Evolutionary conservation across 2,329 filamentous ascomycete genomes (phyloP).

Genomic region (Talaromyces sp.): DNA sequence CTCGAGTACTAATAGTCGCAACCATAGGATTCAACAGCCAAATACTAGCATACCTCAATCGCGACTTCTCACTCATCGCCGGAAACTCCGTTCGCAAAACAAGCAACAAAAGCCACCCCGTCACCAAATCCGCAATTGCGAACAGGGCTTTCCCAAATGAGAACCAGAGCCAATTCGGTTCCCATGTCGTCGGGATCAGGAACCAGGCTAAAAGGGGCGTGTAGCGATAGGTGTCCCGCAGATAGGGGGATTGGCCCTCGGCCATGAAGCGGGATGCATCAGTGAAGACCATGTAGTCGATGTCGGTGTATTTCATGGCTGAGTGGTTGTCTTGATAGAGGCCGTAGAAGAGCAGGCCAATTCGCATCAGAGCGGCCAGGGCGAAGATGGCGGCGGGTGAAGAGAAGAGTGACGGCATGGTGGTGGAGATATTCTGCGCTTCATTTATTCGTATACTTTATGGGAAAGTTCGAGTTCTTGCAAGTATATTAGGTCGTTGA

Average conservation of each 20-base stretch:
- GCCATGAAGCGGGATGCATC: constrained; percentile 80
- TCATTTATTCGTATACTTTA: not conserved
- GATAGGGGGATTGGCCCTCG: constrained; percentile 72
- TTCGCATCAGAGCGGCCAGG: constrained; percentile 61
- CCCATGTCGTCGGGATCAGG: constrained; percentile 72
- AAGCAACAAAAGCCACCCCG: constrained; percentile 72
- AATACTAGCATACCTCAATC: constrained; percentile 75
- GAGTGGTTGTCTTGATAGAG: constrained; percentile 90
- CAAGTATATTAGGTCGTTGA: not conserved
- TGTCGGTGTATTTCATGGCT: constrained; percentile 95
- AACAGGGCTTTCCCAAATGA: constrained; percentile 87
- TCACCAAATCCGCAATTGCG: constrained; percentile 75
- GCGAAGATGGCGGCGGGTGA: constrained; percentile 37
- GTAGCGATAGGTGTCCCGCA: constrained; percentile 92
- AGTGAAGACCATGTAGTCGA: constrained; percentile 98
- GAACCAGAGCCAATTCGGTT: constrained; percentile 59
- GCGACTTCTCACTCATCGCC: constrained; percentile 52
- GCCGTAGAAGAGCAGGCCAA: constrained; percentile 77
- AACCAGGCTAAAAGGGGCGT: constrained; percentile 92
- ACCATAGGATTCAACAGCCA: constrained; percentile 99
- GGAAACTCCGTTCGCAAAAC: constrained; percentile 49
- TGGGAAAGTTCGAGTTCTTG: no score
- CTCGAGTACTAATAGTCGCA: constrained; percentile 90
- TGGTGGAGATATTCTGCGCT: not conserved
- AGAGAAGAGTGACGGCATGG: constrained; percentile 15